Conservation (phyloP, 2,329 filamentous ascomycete species). For the Beauveria pseudobassiana region DNA sequence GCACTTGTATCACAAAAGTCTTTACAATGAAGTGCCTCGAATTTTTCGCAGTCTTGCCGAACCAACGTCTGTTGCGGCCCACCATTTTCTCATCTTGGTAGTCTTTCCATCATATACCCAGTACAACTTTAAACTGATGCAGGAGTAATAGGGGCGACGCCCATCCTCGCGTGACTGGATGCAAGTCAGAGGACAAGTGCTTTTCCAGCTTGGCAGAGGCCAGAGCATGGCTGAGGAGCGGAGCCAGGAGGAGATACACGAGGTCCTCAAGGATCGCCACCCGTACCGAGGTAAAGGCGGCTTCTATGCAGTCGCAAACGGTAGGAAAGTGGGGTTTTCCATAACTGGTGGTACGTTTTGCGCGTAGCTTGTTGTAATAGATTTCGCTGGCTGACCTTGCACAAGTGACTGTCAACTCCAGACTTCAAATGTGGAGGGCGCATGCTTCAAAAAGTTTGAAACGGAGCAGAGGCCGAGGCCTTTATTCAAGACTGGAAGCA, state of each 20-base stretch:
- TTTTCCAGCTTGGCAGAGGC: not conserved
- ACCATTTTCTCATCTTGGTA: not conserved
- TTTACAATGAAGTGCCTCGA: not conserved
- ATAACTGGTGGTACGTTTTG: not conserved
- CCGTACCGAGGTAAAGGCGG: not conserved
- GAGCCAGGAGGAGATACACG: not conserved
- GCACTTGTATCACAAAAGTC: not conserved
- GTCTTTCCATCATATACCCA: not conserved
- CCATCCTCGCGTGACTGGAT: not conserved
- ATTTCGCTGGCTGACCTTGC: not conserved
- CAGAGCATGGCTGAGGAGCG: not conserved
- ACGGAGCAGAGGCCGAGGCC: not conserved
- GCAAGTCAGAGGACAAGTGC: not conserved
- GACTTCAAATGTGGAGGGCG: not conserved
- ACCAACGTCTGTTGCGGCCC: not conserved
- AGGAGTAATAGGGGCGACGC: not conserved
- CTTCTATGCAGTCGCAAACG: not conserved
- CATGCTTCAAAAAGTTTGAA: not conserved
- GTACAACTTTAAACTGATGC: not conserved
- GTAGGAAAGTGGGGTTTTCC: not conserved
- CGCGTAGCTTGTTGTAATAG: not conserved
- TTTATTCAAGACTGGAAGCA: not conserved
- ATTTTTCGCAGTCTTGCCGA: not conserved
- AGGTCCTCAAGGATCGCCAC: not conserved
- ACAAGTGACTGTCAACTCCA: not conserved